Conservation (phyloP, 257 asterid genomes). For the Coffea eugenioides region DNA sequence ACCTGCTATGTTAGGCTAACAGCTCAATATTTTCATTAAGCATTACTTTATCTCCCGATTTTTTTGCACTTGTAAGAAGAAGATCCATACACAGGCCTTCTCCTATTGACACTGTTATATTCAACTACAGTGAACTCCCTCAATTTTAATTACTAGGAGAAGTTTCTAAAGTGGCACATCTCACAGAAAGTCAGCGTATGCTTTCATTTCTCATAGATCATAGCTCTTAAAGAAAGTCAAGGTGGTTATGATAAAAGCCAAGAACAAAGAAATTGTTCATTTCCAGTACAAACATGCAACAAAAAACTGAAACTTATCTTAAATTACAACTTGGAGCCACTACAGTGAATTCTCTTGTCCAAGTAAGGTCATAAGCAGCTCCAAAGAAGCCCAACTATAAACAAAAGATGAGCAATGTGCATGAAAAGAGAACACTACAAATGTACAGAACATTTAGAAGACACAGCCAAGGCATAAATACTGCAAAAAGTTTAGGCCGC, state of each 20-base stretch:
- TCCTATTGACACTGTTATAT: too few species aligned
- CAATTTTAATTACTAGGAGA: background rate
- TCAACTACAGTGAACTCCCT: background rate
- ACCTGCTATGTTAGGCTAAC: too few species aligned
- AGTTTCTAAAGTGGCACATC: background rate
- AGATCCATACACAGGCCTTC: too few species aligned
- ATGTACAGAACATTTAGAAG: slow-evolving; percentile 3
- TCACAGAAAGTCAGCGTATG: background rate
- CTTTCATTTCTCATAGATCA: background rate
- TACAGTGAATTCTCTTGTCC: background rate
- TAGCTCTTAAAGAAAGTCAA: background rate
- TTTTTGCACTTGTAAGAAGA: too few species aligned
- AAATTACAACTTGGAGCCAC: background rate
- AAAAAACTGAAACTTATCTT: background rate
- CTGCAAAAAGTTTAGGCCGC: background rate
- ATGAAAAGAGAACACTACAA: slow-evolving; percentile 1
- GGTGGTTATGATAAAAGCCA: background rate
- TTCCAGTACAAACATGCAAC: background rate
- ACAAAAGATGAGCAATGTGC: background rate
- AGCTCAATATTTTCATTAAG: too few species aligned
- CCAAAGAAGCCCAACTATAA: background rate
- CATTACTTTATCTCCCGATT: too few species aligned
- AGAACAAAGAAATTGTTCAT: background rate
- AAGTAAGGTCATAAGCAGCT: background rate
- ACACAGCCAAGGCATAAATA: background rate